A percentile compares a stretch with the other conserved stretches of the same genome.
Evolutionary conservation across 768 basidiomycete genomes (phyloP).

Genomic region (Mycena leptocephala): DNA sequence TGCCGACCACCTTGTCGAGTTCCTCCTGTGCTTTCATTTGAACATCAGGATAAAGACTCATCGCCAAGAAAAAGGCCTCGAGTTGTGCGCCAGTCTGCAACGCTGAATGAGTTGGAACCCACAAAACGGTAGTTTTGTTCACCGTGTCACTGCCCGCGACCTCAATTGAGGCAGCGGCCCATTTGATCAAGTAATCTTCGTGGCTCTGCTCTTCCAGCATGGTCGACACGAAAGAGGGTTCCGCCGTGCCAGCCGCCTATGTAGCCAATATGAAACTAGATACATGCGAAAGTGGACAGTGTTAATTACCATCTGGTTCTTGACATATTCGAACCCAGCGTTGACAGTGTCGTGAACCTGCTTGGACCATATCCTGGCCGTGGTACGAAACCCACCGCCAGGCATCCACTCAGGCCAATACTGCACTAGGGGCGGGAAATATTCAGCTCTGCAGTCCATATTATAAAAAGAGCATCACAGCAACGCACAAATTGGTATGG

Average conservation of each 20-base stretch:
- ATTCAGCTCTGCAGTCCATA: neutral
- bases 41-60: conserved; percentile 1
- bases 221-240: conserved; percentile 18
- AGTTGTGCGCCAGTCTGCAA: neutral
- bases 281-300: neutral
- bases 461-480: neutral
- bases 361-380: neutral
- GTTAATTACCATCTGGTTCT: neutral
- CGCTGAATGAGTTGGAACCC: neutral
- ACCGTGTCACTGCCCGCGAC: conserved; percentile 24
- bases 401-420: neutral
- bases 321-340: neutral
- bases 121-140: neutral
- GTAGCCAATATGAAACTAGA: neutral
- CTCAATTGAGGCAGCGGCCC: conserved; percentile 15
- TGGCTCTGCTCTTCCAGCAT: conserved; percentile 13
- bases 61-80: neutral
- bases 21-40: conserved; percentile 48
- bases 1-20: neutral
- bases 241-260: neutral
- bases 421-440: neutral
- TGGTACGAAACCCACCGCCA: neutral
- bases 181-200: conserved; percentile 21
- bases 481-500: conserved; percentile 2
- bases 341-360: neutral